phyloP scores from a whole-genome alignment of 495 filamentous ascomycete species.

The Penicillium silybi region DNA sequence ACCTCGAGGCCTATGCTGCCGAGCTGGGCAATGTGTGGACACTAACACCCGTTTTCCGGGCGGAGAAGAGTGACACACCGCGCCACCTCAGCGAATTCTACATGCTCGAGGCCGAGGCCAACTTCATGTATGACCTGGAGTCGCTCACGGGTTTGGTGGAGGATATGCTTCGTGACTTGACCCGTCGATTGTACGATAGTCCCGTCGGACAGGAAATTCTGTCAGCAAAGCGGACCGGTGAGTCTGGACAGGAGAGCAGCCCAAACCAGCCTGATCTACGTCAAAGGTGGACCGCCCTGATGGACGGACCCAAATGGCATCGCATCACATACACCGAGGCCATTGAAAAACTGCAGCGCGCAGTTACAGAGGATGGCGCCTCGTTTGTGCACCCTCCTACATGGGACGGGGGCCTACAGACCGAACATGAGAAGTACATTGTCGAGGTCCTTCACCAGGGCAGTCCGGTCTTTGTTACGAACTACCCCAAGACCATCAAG shows the following conservation, averaged over 20 bases:
- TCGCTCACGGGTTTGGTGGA: constrained; percentile 77
- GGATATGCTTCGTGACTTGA: constrained; percentile 64
- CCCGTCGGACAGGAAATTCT: constrained; percentile 61
- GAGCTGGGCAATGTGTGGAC: constrained; percentile 91
- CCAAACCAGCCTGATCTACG: constrained; percentile 44
- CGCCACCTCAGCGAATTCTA: constrained; percentile 97
- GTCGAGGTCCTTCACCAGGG: constrained; percentile 65
- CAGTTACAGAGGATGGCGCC: constrained; percentile 43
- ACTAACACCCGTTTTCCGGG: constrained; percentile 87
- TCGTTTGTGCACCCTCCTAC: constrained; percentile 62
- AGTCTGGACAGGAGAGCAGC: constrained; percentile 32
- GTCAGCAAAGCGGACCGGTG: constrained; percentile 34
- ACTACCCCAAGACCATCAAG: constrained; percentile 83
- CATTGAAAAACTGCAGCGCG: constrained; percentile 61
- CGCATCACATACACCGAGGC: constrained; percentile 84
- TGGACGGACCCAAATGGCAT: constrained; percentile 60
- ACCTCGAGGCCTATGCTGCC: constrained; percentile 88
- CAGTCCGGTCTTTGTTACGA: constrained; percentile 82
- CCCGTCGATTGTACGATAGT: constrained; percentile 50
- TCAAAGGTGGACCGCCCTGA: constrained; percentile 67
- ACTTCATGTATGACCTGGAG: constrained; percentile 66
- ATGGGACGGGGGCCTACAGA: constrained; percentile 75
- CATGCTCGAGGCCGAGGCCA: constrained; percentile 91
- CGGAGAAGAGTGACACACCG: constrained; percentile 89
- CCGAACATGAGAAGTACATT: constrained; percentile 90